These are phyloP conservation scores for Picea sitchensis DNA, from an alignment of 75 land plant genomes.

Conservation along the genomic window DNA sequence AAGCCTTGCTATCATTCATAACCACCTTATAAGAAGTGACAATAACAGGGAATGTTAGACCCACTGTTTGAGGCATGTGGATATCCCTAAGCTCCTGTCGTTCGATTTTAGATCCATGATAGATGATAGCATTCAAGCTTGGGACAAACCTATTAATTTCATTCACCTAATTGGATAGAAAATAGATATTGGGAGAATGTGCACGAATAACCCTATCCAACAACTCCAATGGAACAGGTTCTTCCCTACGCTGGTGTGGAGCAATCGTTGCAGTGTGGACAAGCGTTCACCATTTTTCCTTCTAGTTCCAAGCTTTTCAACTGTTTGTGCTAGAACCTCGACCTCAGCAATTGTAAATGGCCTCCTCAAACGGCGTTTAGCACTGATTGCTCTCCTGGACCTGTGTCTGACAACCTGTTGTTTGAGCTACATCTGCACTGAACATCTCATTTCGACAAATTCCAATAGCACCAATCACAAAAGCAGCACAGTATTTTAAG, in stretches of 20 bases:
- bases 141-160: conserved; percentile 59
- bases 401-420: conserved; percentile 7
- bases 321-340: conserved; percentile 37
- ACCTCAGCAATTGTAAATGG: conserved; percentile 44
- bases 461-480: too few species aligned
- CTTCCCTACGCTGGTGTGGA: conserved; percentile 89
- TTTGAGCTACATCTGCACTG: too few species aligned
- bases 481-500: too few species aligned
- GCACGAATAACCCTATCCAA: conserved; percentile 79
- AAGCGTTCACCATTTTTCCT: conserved; percentile 96
- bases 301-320: conserved; percentile 50
- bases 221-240: conserved; percentile 83
- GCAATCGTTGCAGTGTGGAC: conserved; percentile 93
- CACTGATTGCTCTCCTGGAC: conserved; percentile 12
- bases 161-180: too few species aligned
- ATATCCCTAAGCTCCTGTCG: conserved; percentile 54
- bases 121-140: conserved; percentile 66
- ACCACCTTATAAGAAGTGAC: conserved; percentile 88
- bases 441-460: too few species aligned
- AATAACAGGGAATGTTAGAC: conserved; percentile 73
- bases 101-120: conserved; percentile 72
- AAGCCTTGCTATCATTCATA: conserved; percentile 49
- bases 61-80: conserved; percentile 55
- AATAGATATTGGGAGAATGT: conserved; percentile 23
- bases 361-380: conserved; percentile 36